Percentiles rank a stretch among this genome's conserved stretches.
Evolutionary conservation across 495 filamentous ascomycete genomes (phyloP).

Genomic region (Lepraria neglecta): DNA sequence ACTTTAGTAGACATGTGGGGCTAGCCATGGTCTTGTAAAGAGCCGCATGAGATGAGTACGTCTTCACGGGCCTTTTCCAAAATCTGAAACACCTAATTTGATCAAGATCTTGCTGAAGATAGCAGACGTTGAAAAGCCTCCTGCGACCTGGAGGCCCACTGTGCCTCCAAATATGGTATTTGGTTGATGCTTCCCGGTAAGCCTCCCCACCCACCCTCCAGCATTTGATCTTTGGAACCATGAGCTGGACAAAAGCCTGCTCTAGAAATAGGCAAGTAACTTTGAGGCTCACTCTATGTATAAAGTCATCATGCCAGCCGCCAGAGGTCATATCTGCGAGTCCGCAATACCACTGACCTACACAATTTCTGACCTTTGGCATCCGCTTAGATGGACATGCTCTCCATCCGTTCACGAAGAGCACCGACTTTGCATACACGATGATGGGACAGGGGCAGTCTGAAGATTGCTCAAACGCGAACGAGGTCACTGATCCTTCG

Average conservation of each 20-base stretch:
- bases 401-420: neutral
- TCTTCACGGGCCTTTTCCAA: neutral
- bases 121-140: neutral
- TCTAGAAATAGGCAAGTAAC: neutral
- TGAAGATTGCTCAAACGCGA: neutral
- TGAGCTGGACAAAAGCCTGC: neutral
- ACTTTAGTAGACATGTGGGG: neutral
- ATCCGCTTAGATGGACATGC: neutral
- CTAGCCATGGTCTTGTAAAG: neutral
- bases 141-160: neutral
- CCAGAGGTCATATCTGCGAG: neutral
- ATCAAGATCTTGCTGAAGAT: neutral
- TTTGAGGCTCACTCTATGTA: neutral
- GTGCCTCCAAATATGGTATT: neutral
- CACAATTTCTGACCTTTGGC: neutral
- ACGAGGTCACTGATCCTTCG: neutral
- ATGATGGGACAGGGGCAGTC: neutral
- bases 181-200: neutral
- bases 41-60: constrained; percentile 10
- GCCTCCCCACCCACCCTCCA: neutral
- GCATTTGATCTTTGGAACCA: neutral
- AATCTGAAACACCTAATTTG: neutral
- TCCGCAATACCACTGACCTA: neutral
- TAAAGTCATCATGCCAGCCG: neutral
- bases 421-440: neutral